Conservation (phyloP, 257 asterid species). For the Nicotiana attenuata region DNA sequence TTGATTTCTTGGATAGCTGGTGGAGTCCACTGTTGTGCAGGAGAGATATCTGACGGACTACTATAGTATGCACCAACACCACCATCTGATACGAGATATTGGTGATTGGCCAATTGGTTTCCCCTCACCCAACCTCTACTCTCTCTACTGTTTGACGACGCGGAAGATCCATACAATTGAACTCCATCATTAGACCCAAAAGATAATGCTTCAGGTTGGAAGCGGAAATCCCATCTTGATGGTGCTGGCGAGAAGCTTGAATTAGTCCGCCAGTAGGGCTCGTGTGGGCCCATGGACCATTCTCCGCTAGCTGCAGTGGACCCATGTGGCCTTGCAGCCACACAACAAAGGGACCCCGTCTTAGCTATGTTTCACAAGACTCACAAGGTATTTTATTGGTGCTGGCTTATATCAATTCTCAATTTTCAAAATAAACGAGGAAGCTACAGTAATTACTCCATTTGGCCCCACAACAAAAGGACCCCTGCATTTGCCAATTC, state of each 20-base stretch:
- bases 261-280: constrained; percentile 95
- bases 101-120: constrained; percentile 54
- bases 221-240: constrained; percentile 77
- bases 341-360: constrained; percentile 99
- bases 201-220: constrained; percentile 70
- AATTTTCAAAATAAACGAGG: not conserved
- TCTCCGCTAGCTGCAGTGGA: constrained; percentile 80
- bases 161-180: constrained; percentile 73
- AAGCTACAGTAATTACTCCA: not conserved
- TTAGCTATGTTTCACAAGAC: constrained; percentile 71
- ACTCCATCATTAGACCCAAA: constrained; percentile 81
- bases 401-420: constrained; percentile 17
- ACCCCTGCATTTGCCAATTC: constrained; percentile 43
- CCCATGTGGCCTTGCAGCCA: constrained; percentile 99
- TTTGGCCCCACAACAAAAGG: constrained; percentile 92
- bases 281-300: constrained; percentile 93
- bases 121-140: constrained; percentile 91
- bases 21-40: constrained; percentile 81
- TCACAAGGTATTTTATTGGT: constrained; percentile 25
- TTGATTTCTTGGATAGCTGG: constrained; percentile 83
- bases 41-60: constrained; percentile 89
- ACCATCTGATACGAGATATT: constrained; percentile 63
- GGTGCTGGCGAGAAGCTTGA: constrained; percentile 96
- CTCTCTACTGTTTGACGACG: constrained; percentile 86
- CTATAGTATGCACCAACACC: constrained; percentile 58